A percentile compares a stretch with the other conserved stretches of the same genome.
These are phyloP conservation scores for Oldenlandia corymbosa DNA, from an alignment of 257 asterid genomes.

Conservation along the genomic window DNA sequence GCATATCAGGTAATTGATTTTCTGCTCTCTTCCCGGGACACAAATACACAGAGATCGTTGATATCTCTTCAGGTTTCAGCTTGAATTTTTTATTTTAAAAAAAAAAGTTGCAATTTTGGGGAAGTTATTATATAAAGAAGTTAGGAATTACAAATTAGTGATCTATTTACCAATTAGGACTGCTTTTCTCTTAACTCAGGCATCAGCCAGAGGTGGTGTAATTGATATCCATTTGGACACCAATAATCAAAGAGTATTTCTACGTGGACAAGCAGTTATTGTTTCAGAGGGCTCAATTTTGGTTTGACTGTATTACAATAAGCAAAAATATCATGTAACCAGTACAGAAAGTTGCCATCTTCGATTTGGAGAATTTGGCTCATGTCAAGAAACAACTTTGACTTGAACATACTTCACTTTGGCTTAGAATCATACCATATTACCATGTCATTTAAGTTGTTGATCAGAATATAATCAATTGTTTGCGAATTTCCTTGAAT, in stretches of 20 bases:
- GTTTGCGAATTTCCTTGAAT: too few species aligned
- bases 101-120: not conserved
- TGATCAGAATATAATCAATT: too few species aligned
- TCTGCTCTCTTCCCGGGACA: not conserved
- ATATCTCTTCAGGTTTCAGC: too few species aligned
- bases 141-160: not conserved
- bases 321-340: not conserved
- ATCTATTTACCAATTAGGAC: not conserved
- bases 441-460: too few species aligned
- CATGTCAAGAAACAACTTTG: too few species aligned
- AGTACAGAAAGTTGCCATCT: not conserved
- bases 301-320: conserved; percentile 27
- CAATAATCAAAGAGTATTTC: conserved; percentile 48
- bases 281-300: conserved; percentile 59
- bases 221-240: conserved; percentile 52
- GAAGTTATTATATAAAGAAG: too few species aligned
- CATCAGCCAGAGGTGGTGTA: conserved; percentile 71
- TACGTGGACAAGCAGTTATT: conserved; percentile 57
- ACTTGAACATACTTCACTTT: too few species aligned
- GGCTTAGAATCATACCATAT: too few species aligned
- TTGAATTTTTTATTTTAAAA: too few species aligned
- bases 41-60: not conserved
- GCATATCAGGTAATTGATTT: conserved; percentile 57
- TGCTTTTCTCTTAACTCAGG: conserved; percentile 36
- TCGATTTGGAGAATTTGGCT: too few species aligned